Evolutionary conservation across 805 yeast species (phyloP), one percentile per base, ranked within the genome.

Genomic region (Isabelozyma gotoi): DNA sequence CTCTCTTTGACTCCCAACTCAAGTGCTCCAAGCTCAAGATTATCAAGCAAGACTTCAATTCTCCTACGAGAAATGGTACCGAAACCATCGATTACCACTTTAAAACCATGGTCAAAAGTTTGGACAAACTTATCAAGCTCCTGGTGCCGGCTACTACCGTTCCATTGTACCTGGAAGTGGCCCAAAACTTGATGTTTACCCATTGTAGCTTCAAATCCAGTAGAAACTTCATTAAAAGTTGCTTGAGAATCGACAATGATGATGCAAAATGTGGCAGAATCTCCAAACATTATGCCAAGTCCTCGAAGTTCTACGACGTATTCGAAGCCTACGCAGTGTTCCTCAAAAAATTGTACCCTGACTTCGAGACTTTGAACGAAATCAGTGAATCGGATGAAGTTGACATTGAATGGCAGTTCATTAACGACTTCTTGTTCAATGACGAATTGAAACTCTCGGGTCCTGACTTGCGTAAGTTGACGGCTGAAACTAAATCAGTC

Each of bases 181-280:
- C 75, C 1, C 57, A 65, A 19, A 62, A 59, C 44, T 50, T 68
- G 43, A 62, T 77, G 39, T 82, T 73, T 51, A 76, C 81, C 5
- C 69, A 81, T 33, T 67, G 71, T 32, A 79, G 80, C 33, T 79
- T 74, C 45, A 78, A 78, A 12, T 71, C 72, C 19, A 76, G 85
- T 0, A 63, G 77, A 53, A 71, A 62, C 45, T 70, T 73, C 33
- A 69, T 84, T 19, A 78, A 84, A 51, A 81, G 77, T 49, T 90
- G 97, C 59, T 67, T 92, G 39, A 81, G 85, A 42, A 74, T 80
- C 36, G 92, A 92, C 61, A 86, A 88, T 62, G 97, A 88, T 48
- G 77, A 75, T 50, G 65, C 66, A 19, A 66, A 63, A 2, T 89
- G 96, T 61, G 80, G 82, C 21, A 65, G 57, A 14, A 55, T 76